Percentiles rank a stretch among this genome's conserved stretches.
These are phyloP conservation scores for Straminergon stramineum DNA, from an alignment of 225 moss, liverwort and hornwort genomes.

Conservation along the genomic window DNA sequence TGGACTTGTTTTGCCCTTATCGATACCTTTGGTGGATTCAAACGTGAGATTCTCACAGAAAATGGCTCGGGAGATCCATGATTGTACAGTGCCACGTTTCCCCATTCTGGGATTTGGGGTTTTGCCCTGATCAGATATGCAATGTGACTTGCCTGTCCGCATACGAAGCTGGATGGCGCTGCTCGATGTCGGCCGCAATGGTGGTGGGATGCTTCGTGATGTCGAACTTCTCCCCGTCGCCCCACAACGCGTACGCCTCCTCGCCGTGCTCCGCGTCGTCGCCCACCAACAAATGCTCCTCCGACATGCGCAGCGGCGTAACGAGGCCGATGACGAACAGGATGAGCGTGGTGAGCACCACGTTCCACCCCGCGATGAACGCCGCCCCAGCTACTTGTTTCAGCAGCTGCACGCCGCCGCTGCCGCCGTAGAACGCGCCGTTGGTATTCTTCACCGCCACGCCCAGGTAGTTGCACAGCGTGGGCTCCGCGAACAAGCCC, in stretches of 20 bases:
- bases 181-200: slow-evolving; percentile 7
- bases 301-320: slow-evolving; percentile 35
- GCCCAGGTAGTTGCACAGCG: slow-evolving; percentile 10
- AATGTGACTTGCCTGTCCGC: slow-evolving; percentile 7
- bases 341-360: slow-evolving; percentile 20
- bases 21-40: not conserved
- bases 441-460: slow-evolving; percentile 2
- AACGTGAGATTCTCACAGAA: not conserved
- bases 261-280: slow-evolving; percentile 35
- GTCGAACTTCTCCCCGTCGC: slow-evolving; percentile 25
- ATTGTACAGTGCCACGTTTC: not conserved
- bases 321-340: slow-evolving; percentile 7
- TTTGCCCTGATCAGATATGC: slow-evolving; percentile 1
- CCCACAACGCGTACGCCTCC: slow-evolving; percentile 40
- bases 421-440: slow-evolving; percentile 25
- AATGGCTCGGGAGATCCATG: not conserved
- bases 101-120: not conserved
- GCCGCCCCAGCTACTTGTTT: slow-evolving; percentile 24
- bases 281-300: slow-evolving; percentile 33
- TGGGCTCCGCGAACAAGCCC: slow-evolving; percentile 28
- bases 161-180: not conserved
- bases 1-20: too few species aligned
- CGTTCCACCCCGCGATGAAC: slow-evolving; percentile 27
- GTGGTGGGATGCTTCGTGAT: slow-evolving; percentile 12
- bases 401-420: slow-evolving; percentile 14